Conservation (phyloP, 78 protist genomes). For the Dictyostelium discoideum region dicty_2.7 NC_007090.3:4648001-4648500, state of each 20-base stretch:
- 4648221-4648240: conserved; percentile 1
- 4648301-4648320: neutral
- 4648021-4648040: conserved; percentile 13
- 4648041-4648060: neutral
- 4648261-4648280: neutral
- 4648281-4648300: neutral
- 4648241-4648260: neutral
- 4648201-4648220: neutral
- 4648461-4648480: too few relatives aligned
- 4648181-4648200: neutral
- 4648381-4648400: neutral
- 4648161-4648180: neutral
- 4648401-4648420: neutral
- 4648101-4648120: neutral
- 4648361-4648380: neutral
- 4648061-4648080: conserved; percentile 44
- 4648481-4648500: too few relatives aligned
- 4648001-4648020: conserved; percentile 24
- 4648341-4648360: neutral
- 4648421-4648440: neutral
- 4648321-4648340: neutral
- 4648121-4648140: neutral
- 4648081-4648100: conserved; percentile 44
- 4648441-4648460: too few relatives aligned
- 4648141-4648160: neutral